Base-by-base conservation (phyloP, 2,329 filamentous ascomycete species). In the Colletotrichum lindemuthianum region DNA sequence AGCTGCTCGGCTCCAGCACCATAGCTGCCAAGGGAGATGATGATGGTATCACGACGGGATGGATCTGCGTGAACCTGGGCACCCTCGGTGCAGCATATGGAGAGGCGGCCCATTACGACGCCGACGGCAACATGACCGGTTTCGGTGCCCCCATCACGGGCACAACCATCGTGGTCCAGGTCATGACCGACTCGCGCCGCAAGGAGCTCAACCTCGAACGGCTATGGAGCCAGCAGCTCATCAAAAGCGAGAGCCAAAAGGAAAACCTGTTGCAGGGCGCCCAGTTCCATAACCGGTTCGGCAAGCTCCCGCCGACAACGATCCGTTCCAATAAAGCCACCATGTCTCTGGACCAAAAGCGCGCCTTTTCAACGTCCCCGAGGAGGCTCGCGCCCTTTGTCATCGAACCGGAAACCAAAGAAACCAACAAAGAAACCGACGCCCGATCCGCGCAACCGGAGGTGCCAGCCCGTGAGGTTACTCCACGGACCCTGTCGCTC, bases 11-110 rank as follows among this genome's bases (percentile, higher is more conserved):
- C 12, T 91, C 86, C 64, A 86, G 88, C 0, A 88, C 88, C n/a
- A 83, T 86, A 50, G 82, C 87, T 6, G 86, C 87, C 10, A 45
- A 24, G 12, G 85, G 85, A 51, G 80, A 85, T 2, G 94, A 97
- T 70, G 92, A 97, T 72, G 95, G 94, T 2, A 92, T 97, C 56
- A 90, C 91, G 11, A 97, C 95, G 1, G 94, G 93, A 9, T 99
- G 96, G 96, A 91, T 99, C 16, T 99, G 96, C 77, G 92, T 98
- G 66, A 96, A 97, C 74, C 86, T 96, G 9, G 92, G 92, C 5
- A 86, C 86, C 13, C 84, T 93, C 1, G 86, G 90, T 47, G 84
- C 86, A 24, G 81, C 83, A n/a, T 71, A 74, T 13, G 72, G 74
- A 8, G 82, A 86, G 66, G 73, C 77, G 12, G 74, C 78, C 10